Conservation (phyloP, 2,329 filamentous ascomycete species). For the Colletotrichum agaves region DNA sequence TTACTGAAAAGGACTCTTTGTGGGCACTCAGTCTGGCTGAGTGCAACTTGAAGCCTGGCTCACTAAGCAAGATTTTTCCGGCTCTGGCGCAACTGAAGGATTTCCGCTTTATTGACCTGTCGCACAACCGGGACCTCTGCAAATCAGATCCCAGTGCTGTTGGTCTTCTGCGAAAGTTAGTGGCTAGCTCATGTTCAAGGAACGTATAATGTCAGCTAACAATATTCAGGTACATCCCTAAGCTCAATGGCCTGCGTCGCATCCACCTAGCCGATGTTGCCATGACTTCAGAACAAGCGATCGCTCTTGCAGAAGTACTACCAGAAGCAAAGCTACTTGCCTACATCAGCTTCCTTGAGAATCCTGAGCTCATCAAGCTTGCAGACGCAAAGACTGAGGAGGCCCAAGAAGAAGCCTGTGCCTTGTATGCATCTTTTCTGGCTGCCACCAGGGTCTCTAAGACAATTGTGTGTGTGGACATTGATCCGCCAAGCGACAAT, state of each 20-base stretch:
- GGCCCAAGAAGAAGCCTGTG: conserved; percentile 91
- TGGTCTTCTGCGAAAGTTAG: conserved; percentile 77
- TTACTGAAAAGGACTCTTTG: conserved; percentile 67
- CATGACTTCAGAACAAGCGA: conserved; percentile 87
- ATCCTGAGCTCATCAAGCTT: conserved; percentile 75
- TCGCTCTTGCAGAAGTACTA: conserved; percentile 88
- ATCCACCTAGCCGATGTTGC: conserved; percentile 88
- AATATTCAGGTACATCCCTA: conserved; percentile 75
- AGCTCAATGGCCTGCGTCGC: conserved; percentile 80
- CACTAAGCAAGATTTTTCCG: conserved; percentile 80
- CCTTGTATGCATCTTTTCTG: conserved; percentile 90
- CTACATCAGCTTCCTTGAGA: conserved; percentile 88
- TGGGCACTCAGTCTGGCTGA: conserved; percentile 89
- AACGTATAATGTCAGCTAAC: conserved; percentile 6
- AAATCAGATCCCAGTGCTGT: conserved; percentile 78
- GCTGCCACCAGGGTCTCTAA: conserved; percentile 86
- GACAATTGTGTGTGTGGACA: conserved; percentile 88
- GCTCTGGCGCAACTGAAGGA: conserved; percentile 74
- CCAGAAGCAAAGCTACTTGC: conserved; percentile 85
- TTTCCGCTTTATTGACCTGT: conserved; percentile 91
- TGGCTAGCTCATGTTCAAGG: conserved; percentile 29
- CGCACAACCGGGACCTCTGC: conserved; percentile 87
- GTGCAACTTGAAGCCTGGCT: conserved; percentile 80
- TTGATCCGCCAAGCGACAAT: conserved; percentile 84
- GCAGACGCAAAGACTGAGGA: conserved; percentile 81